Evolutionary conservation across 768 basidiomycete genomes (phyloP), one percentile per base, ranked within the genome.

Genomic region (Phanerodontia chrysosporium): DNA sequence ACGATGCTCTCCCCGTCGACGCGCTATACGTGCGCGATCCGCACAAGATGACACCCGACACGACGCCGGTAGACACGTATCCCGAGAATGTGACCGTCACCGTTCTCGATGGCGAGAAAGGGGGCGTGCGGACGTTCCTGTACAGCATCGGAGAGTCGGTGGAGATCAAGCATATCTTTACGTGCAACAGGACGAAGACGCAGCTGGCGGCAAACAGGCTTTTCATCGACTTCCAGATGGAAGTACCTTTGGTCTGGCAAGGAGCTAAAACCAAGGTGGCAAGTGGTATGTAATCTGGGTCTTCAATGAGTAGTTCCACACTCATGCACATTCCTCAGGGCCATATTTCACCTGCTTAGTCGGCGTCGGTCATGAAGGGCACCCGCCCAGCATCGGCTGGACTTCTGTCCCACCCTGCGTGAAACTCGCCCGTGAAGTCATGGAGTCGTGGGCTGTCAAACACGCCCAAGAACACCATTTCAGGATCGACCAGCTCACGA

Each of bases 261-360:
- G 45, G 27, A 3, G 61, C 58, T 46, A 57, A 55, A 30, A 62
- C 53, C 8, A 36, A 25, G 24, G 28, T 62, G 9, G 61, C 61
- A 1, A 22, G 39, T 5, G 61, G 61, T 62, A 46, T 10, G 46
- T 57, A 14, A 24, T 8, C 12, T 53, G 36, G 32, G 14, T 2
- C 24, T 10, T 25, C 18, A 24, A 5, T 18, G 25, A 9, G 29
- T 14, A 8, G 18, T 49, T 18, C 39, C 39, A 2, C 5, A 39
- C 14, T 53, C 22, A 53, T 29, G 13, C n/a, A 24, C 16, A 42
- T 18, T n/a, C n/a, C 22, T 2, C 39, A 62, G 61, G 61, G 5
- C 61, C 61, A 3, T 62, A 62, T 45, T 62, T 53, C 48, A 55
- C 61, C 10, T 62, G 55, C 32, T 54, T 62, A 18, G 48, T 51